These are phyloP conservation scores for Yamadazyma siamensis DNA, from an alignment of 1,139 yeast genomes.

Conservation along the genomic window DNA sequence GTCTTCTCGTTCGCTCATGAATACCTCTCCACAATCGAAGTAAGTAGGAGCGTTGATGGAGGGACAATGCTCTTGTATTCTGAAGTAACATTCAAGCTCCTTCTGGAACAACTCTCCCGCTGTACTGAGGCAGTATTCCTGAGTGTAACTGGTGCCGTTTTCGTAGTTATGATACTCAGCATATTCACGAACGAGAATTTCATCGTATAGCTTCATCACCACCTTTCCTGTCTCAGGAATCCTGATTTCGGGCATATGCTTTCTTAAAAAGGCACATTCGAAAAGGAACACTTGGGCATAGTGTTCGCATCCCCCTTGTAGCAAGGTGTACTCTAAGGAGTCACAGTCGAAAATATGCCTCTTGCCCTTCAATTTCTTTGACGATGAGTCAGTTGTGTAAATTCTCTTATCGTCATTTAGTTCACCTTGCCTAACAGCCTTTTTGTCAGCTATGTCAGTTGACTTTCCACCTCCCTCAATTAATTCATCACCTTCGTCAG, in stretches of 20 bases:
- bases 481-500: no score
- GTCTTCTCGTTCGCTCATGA: not conserved
- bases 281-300: not conserved
- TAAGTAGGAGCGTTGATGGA: not conserved
- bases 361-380: no score
- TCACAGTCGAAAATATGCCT: no score
- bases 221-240: not conserved
- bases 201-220: not conserved
- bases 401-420: no score
- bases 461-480: no score
- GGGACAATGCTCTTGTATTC: not conserved
- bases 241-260: not conserved
- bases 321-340: no score
- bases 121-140: not conserved
- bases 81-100: not conserved
- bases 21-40: not conserved
- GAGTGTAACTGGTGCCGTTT: not conserved
- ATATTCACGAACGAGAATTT: not conserved
- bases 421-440: no score
- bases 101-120: not conserved
- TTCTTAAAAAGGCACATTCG: not conserved
- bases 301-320: not conserved
- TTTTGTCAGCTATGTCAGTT: no score
- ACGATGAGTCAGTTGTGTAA: no score
- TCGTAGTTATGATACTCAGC: not conserved